Conservation (phyloP, 768 basidiomycete species). For the Russula olivacea region DNA sequence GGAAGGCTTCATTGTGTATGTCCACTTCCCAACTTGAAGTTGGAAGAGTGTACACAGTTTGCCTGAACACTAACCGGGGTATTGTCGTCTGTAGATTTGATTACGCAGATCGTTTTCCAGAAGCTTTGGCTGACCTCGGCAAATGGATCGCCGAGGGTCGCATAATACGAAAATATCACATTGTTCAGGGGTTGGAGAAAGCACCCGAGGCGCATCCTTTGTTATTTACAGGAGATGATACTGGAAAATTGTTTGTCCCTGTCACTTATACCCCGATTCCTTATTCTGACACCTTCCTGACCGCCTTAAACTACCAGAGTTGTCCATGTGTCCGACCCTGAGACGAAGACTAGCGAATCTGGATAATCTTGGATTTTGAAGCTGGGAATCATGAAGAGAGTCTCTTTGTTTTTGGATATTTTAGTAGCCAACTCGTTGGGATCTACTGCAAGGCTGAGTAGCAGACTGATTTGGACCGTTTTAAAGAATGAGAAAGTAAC, state of each 20-base stretch:
- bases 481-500: no score
- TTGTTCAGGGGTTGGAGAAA: slow-evolving; percentile 69
- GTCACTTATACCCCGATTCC: neutral
- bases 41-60: neutral
- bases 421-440: no score
- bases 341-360: slow-evolving; percentile 7
- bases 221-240: slow-evolving; percentile 72
- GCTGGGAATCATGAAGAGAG: neutral
- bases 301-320: slow-evolving; percentile 36
- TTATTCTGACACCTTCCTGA: neutral
- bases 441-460: no score
- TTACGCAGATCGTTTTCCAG: slow-evolving; percentile 54
- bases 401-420: neutral
- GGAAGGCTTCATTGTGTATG: slow-evolving; percentile 78
- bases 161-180: slow-evolving; percentile 75
- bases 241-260: slow-evolving; percentile 56
- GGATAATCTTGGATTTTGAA: neutral
- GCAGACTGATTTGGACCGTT: no score
- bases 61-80: neutral
- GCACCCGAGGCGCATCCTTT: slow-evolving; percentile 64
- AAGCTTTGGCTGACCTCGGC: slow-evolving; percentile 52
- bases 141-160: slow-evolving; percentile 57
- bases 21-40: neutral
- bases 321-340: slow-evolving; percentile 46
- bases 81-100: slow-evolving; percentile 51